Conservation (phyloP, 2,329 filamentous ascomycete species). For the Zymoseptoria passerinii region DNA sequence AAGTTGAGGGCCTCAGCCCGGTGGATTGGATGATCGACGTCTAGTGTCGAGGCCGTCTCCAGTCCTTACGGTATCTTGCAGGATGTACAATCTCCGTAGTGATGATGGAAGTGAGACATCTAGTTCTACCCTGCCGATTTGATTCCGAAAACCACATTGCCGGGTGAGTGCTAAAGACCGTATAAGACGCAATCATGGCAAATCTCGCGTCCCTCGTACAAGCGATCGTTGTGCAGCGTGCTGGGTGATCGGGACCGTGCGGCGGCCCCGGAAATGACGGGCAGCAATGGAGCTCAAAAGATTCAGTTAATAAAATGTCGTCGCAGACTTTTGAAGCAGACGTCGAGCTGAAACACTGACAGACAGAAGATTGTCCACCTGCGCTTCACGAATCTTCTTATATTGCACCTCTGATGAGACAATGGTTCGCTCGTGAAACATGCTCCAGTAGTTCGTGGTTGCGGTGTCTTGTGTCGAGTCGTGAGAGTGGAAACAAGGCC, state of each 20-base stretch:
- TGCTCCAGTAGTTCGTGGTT: background rate
- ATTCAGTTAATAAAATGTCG: background rate
- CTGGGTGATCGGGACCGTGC: background rate
- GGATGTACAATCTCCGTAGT: background rate
- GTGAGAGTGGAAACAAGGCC: too few species aligned
- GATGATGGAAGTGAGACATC: background rate
- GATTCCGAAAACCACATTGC: background rate
- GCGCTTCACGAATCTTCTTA: background rate
- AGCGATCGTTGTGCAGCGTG: background rate
- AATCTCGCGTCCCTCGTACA: background rate
- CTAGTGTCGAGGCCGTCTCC: background rate
- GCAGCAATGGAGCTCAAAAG: background rate
- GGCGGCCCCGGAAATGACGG: background rate
- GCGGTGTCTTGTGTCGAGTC: too few species aligned
- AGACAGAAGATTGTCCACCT: background rate
- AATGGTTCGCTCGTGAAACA: background rate
- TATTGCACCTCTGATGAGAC: background rate
- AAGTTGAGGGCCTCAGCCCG: too few species aligned
- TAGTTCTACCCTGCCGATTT: background rate
- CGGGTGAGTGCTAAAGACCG: background rate
- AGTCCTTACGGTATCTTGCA: background rate
- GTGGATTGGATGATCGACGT: background rate
- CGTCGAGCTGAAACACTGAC: background rate
- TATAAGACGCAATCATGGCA: background rate
- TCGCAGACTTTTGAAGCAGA: background rate